Evolutionary conservation across 805 yeast genomes (phyloP).

Genomic region (Ogataea chonburiensis): DNA sequence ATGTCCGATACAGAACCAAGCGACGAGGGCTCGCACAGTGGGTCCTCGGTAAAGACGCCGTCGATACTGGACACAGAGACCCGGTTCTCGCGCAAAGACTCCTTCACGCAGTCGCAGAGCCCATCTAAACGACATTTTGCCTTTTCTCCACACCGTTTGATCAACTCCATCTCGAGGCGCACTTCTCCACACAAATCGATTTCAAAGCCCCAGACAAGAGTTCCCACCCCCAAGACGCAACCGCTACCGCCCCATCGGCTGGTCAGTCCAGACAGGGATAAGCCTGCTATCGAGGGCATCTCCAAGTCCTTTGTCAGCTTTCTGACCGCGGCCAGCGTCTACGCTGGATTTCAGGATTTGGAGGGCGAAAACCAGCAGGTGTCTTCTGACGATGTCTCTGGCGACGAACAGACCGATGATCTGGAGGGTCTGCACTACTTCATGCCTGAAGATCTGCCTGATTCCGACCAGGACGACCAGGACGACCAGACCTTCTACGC

Average conservation of each 20-base stretch:
- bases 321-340: slow-evolving; percentile 57
- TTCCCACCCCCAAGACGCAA: slow-evolving; percentile 13
- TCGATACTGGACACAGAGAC: slow-evolving; percentile 4
- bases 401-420: slow-evolving; percentile 20
- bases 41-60: slow-evolving; percentile 4
- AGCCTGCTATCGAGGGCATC: slow-evolving; percentile 37
- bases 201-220: slow-evolving; percentile 10
- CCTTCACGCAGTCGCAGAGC: slow-evolving; percentile 7
- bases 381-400: slow-evolving; percentile 28
- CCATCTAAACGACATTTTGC: slow-evolving; percentile 19
- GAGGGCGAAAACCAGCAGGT: slow-evolving; percentile 34
- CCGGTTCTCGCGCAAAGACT: slow-evolving; percentile 15
- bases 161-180: slow-evolving; percentile 23
- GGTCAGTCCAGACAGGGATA: slow-evolving; percentile 14
- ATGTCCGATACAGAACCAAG: slow-evolving; percentile 8
- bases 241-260: slow-evolving; percentile 12
- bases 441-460: slow-evolving; percentile 1
- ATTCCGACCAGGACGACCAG: slow-evolving; percentile 5
- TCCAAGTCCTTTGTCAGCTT: slow-evolving; percentile 54
- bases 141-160: slow-evolving; percentile 27
- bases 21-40: slow-evolving; percentile 1
- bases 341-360: slow-evolving; percentile 39
- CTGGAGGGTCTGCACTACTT: slow-evolving; percentile 4
- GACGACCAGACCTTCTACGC: slow-evolving; percentile 11
- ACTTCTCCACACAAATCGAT: slow-evolving; percentile 19